phyloP scores from a whole-genome alignment of 768 basidiomycete species.

The Phlebiopsis flavidoalba region DNA sequence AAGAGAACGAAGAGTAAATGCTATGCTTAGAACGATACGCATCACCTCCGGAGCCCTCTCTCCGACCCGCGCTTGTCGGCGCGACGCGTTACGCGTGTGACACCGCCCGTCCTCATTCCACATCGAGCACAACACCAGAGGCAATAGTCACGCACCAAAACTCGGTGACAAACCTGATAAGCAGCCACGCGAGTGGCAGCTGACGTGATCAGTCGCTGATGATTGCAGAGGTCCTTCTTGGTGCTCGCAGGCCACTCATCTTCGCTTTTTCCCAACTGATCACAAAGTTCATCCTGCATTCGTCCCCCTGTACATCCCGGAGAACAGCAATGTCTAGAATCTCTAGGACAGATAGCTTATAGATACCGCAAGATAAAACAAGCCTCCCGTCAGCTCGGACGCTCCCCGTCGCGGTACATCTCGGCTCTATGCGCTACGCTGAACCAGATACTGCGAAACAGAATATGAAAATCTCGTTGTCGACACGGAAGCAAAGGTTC shows the following conservation, averaged over 20 bases:
- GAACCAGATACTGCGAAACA: conserved; percentile 62
- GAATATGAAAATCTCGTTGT: conserved; percentile 81
- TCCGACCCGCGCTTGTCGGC: neutral
- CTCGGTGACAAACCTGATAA: neutral
- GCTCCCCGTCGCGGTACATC: conserved; percentile 68
- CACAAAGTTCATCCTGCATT: conserved; percentile 60
- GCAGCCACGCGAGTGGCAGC: neutral
- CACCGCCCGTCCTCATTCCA: neutral
- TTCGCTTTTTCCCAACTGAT: conserved; percentile 67
- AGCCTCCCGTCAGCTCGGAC: conserved; percentile 44
- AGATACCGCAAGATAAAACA: conserved; percentile 71
- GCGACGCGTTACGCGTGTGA: conserved; percentile 11
- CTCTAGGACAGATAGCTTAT: conserved; percentile 67
- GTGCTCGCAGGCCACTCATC: conserved; percentile 86
- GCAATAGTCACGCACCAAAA: neutral
- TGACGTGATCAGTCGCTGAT: conserved; percentile 33
- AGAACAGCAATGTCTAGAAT: conserved; percentile 79
- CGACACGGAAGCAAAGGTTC: conserved; percentile 74
- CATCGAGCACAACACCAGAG: neutral
- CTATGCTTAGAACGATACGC: conserved; percentile 6
- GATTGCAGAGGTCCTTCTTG: conserved; percentile 87
- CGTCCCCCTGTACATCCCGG: conserved; percentile 77
- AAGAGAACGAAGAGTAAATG: neutral
- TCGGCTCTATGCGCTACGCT: conserved; percentile 74
- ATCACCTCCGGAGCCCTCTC: conserved; percentile 4